Evolutionary conservation across 2,329 filamentous ascomycete genomes (phyloP), one percentile per base, ranked within the genome.

Genomic region (Colletotrichum karsti): DNA sequence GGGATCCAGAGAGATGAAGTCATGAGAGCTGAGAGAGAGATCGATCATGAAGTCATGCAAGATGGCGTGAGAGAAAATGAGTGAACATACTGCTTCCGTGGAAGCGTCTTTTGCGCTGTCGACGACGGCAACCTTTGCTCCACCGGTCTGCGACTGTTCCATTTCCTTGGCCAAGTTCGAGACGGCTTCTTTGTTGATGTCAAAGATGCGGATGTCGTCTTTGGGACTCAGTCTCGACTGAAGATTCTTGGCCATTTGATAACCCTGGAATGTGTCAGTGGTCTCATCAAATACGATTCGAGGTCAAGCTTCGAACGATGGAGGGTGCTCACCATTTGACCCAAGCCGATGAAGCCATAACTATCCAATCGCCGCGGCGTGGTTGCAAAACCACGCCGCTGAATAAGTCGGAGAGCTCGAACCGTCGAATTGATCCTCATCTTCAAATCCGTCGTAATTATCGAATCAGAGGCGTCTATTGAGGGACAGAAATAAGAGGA

Each of bases 241-340:
- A 4, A 90, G 83, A 75, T 90, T 90, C 78, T 84, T 86, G 69
- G 87, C 88, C 88, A 90, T 90, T 79, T 88, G 87, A 73, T 86
- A 89, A 44, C 88, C 88, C 87, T 89, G 55, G 6, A 44, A 22
- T n/a, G n/a, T n/a, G n/a, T n/a, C n/a, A n/a, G n/a, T n/a, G n/a
- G n/a, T n/a, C n/a, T n/a, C n/a, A n/a, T n/a, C n/a, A n/a, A n/a
- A n/a, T n/a, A n/a, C n/a, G n/a, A n/a, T n/a, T n/a, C n/a, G n/a
- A n/a, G n/a, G 20, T 24, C 24, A 22, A 30, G 41, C 3, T n/a
- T n/a, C n/a, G n/a, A n/a, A n/a, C n/a, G n/a, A n/a, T n/a, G n/a
- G n/a, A 30, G 30, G 15, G 18, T n/a, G 33, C 46, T 51, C 26
- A 89, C 87, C 88, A 90, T 90, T 70, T 89, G 87, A 6, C 88